Percentiles rank a stretch among this genome's conserved stretches.
These are phyloP conservation scores for Cercospora brassicicola DNA, from an alignment of 2,329 filamentous ascomycete species.

Conservation along the genomic window DNA sequence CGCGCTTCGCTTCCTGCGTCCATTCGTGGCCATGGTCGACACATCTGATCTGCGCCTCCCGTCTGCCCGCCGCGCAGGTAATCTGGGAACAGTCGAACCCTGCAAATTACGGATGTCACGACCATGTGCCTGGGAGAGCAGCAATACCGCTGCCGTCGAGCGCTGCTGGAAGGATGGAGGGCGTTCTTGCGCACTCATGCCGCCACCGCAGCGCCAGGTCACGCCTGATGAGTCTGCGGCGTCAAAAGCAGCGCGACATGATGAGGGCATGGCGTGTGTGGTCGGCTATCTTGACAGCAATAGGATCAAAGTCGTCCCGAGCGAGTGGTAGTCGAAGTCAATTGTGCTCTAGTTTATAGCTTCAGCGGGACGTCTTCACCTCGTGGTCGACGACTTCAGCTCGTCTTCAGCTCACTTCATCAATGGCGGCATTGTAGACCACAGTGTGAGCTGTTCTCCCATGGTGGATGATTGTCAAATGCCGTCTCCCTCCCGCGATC, in stretches of 20 bases:
- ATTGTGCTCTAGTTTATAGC: neutral
- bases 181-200: neutral
- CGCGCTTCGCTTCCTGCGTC: neutral
- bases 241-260: neutral
- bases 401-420: neutral
- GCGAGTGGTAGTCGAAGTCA: neutral
- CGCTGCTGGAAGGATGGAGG: neutral
- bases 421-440: neutral
- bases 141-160: neutral
- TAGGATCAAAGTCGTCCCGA: neutral
- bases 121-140: conserved; percentile 2
- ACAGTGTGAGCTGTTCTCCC: neutral
- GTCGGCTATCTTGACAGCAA: conserved; percentile 1
- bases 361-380: neutral
- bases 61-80: neutral
- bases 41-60: neutral
- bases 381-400: neutral
- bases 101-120: neutral
- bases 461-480: neutral
- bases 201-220: neutral
- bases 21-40: neutral
- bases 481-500: neutral
- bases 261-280: neutral
- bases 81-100: conserved; percentile 2
- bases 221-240: neutral